phyloP scores from a whole-genome alignment of 495 filamentous ascomycete species.

The Tuber magnatum region DNA sequence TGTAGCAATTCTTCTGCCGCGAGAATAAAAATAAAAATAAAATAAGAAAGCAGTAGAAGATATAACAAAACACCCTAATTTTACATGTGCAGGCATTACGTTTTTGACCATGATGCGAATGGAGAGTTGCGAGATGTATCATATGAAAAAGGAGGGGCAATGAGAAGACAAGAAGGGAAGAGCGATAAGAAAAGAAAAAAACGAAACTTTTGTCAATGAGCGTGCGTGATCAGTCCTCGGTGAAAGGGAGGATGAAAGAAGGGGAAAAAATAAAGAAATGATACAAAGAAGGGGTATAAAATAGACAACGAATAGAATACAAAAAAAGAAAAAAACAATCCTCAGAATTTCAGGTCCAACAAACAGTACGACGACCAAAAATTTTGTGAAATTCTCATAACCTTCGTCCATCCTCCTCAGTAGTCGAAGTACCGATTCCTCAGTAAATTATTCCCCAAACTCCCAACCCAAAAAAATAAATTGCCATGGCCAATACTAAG shows the following conservation, averaged over 20 bases:
- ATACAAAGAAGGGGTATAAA: slow-evolving; percentile 8
- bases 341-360: background rate
- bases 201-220: slow-evolving; percentile 22
- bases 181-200: slow-evolving; percentile 20
- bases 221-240: slow-evolving; percentile 9
- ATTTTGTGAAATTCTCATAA: background rate
- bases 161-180: slow-evolving; percentile 3
- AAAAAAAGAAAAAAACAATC: background rate
- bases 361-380: background rate
- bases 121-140: slow-evolving; percentile 13
- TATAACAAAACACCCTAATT: slow-evolving; percentile 16
- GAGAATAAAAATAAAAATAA: slow-evolving; percentile 11
- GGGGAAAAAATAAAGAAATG: slow-evolving; percentile 11
- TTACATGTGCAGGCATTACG: slow-evolving; percentile 19
- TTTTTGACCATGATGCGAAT: slow-evolving; percentile 1
- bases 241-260: slow-evolving; percentile 14
- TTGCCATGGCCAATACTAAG: slow-evolving; percentile 20
- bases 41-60: slow-evolving; percentile 13
- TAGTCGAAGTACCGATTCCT: background rate
- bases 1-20: background rate
- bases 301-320: background rate
- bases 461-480: slow-evolving; percentile 28
- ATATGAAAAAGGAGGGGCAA: slow-evolving; percentile 17
- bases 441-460: slow-evolving; percentile 33
- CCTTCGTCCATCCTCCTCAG: background rate